Percentiles rank a stretch among this genome's conserved stretches.
Conservation (phyloP, 768 basidiomycete species). For the Auricularia sp. region DNA sequence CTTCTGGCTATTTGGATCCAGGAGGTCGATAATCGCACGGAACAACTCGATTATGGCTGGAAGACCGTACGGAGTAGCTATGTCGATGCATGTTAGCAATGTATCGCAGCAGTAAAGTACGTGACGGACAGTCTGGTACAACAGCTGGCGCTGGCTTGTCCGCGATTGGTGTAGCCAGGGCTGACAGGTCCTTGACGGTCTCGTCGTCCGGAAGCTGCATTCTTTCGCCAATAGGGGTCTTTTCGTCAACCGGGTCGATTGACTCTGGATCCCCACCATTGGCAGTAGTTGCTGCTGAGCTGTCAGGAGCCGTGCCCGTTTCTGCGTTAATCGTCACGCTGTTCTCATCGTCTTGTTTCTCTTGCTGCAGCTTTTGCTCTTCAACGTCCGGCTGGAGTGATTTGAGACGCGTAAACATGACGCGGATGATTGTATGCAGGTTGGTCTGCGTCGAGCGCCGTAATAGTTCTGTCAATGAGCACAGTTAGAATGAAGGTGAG, state of each 20-base stretch:
- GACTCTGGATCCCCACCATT: not conserved
- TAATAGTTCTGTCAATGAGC: slow-evolving; percentile 53
- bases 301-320: not conserved
- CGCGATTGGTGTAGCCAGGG: not conserved
- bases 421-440: slow-evolving; percentile 80
- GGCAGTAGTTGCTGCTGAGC: no score
- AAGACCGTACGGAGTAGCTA: slow-evolving; percentile 55
- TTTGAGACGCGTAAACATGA: slow-evolving; percentile 69
- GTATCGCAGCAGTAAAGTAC: not conserved
- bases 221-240: not conserved
- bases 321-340: slow-evolving; percentile 46
- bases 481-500: slow-evolving; percentile 8
- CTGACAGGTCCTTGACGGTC: no score
- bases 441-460: slow-evolving; percentile 80
- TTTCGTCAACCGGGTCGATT: not conserved
- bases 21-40: slow-evolving; percentile 87
- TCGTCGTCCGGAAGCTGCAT: not conserved
- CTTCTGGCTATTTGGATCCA: slow-evolving; percentile 88
- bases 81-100: not conserved
- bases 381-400: slow-evolving; percentile 53
- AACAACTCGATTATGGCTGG: slow-evolving; percentile 88
- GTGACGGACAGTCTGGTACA: not conserved
- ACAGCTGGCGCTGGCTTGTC: not conserved
- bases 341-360: slow-evolving; percentile 45
- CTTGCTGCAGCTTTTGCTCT: slow-evolving; percentile 54